These are phyloP conservation scores for Byssothecium circinans DNA, from an alignment of 2,329 filamentous ascomycete species.

Conservation along the genomic window DNA sequence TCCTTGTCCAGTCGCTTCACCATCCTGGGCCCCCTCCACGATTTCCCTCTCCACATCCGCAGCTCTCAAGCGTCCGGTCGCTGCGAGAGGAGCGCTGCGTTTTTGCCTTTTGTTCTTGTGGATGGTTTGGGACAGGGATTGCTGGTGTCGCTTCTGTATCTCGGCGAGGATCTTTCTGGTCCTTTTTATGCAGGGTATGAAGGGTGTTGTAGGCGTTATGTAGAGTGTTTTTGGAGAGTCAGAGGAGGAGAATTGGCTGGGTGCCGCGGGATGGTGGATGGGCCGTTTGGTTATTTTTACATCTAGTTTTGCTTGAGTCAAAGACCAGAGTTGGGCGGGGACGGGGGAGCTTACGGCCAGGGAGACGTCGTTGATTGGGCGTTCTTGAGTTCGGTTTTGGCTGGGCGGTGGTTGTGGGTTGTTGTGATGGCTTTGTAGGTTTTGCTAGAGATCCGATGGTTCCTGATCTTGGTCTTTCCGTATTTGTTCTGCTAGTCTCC, in stretches of 20 bases:
- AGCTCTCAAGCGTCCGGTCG: constrained; percentile 31
- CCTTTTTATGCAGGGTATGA: constrained; percentile 68
- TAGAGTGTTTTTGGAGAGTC: constrained; percentile 62
- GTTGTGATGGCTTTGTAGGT: not conserved
- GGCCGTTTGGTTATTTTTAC: constrained; percentile 58
- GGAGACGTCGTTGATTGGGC: constrained; percentile 23
- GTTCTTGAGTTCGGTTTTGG: constrained; percentile 2
- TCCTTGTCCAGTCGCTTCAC: no score
- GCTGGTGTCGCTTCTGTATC: constrained; percentile 55
- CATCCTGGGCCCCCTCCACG: constrained; percentile 23
- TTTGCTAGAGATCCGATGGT: not conserved
- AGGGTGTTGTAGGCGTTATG: constrained; percentile 65
- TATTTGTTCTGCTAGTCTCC: not conserved
- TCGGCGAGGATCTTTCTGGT: constrained; percentile 64
- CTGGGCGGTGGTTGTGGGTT: constrained; percentile 5
- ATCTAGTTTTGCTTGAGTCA: constrained; percentile 36
- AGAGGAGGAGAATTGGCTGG: constrained; percentile 56
- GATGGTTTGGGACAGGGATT: constrained; percentile 24
- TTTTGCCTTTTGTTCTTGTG: not conserved
- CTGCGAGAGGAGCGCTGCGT: constrained; percentile 9
- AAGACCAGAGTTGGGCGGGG: not conserved
- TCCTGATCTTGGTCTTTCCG: constrained; percentile 8
- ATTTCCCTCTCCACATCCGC: constrained; percentile 32
- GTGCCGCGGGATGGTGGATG: constrained; percentile 58
- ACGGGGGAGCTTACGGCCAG: constrained; percentile 19